These are phyloP conservation scores for Eucalyptus grandis DNA, from an alignment of 345 rosid genomes.

Conservation along the genomic window DNA sequence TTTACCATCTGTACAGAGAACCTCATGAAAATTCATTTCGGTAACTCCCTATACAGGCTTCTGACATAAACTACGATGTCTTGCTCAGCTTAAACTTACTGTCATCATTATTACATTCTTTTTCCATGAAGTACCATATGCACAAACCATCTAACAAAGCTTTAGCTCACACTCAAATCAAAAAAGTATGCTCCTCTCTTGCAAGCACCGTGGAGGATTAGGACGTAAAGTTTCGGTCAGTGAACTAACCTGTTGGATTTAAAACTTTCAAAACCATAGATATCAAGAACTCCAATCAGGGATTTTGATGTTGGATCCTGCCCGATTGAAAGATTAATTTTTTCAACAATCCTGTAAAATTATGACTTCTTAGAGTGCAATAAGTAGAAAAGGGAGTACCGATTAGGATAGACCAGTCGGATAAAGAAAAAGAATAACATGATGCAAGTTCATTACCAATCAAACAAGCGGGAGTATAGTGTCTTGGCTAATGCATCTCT, in stretches of 20 bases:
- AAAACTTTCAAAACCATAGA: conserved; percentile 94
- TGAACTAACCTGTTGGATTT: conserved; percentile 61
- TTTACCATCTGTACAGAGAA: not conserved
- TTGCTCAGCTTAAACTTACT: not conserved
- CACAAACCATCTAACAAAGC: not conserved
- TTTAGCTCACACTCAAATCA: not conserved
- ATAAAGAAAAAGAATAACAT: not conserved
- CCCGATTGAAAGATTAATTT: conserved; percentile 81
- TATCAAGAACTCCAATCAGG: conserved; percentile 85
- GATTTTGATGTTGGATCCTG: conserved; percentile 83
- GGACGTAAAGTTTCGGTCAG: not conserved
- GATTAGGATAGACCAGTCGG: not conserved
- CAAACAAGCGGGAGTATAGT: conserved; percentile 75
- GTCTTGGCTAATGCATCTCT: conserved; percentile 93
- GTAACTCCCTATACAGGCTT: not conserved
- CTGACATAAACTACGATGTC: not conserved
- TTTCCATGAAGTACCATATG: not conserved
- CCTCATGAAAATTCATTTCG: not conserved
- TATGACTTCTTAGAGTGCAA: not conserved
- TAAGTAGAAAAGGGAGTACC: not conserved
- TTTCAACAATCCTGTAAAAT: conserved; percentile 71
- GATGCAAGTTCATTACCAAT: conserved; percentile 43
- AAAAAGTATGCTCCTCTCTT: not conserved
- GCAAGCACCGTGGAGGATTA: not conserved
- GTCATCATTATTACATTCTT: not conserved